Evolutionary conservation across 2,329 filamentous ascomycete genomes (phyloP), one percentile per base, ranked within the genome.

Genomic region (Myriangium duriaei): DNA sequence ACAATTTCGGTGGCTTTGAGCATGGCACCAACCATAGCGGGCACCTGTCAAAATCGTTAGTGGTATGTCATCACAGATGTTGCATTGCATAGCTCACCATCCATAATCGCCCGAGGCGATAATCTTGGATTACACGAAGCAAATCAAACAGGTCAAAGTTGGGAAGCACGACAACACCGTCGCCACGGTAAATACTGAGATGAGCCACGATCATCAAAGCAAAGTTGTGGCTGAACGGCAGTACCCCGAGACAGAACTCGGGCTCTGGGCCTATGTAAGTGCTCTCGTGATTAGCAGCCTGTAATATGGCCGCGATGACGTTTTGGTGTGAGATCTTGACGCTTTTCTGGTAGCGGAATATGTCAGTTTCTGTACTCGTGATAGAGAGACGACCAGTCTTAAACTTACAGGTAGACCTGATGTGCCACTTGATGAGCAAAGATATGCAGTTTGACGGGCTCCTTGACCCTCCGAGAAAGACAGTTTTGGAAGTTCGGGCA

Each of bases 401-500:
- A n/a, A n/a, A 26, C 21, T 26, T 26, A 26, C 21, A 7, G 21
- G 21, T n/a, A 26, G n/a, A 7, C 21, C 21, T 7, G 21, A 26
- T n/a, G 21, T 26, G 7, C 21, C 21, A n/a, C 21, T 26, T n/a
- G 21, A 26, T 7, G 21, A 26, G 21, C 21, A 26, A 7, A 26
- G 21, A 26, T 26, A 26, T 7, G 21, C 21, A 7, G 21, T 26
- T n/a, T 26, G 21, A n/a, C 21, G 21, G 7, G 21, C 21, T 7
- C 21, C 21, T 26, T 26, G 21, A 26, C 21, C 21, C n/a, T 26
- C 21, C n/a, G 21, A 26, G 21, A 26, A 26, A n/a, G n/a, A 7
- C 21, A 26, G 7, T n/a, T 26, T 26, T 3, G 51, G 30, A 7
- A 26, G 21, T 7, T 7, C 7, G 7, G 7, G 7, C 21, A 26